Conservation (phyloP, 805 yeast species). For the Pichia californica region DNA sequence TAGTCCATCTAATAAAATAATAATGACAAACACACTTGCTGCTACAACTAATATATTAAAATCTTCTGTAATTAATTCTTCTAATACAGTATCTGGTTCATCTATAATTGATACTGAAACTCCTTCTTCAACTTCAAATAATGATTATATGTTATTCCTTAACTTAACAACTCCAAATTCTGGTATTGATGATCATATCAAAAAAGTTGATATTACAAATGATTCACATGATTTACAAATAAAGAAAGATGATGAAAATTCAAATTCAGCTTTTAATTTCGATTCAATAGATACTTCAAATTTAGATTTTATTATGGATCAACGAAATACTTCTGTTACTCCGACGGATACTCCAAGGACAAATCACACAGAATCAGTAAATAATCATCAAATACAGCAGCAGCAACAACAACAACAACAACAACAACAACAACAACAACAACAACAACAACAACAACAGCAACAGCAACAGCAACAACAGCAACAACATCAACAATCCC, state of each 20-base stretch:
- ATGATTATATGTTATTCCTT: slow-evolving; percentile 4
- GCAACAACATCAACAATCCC: background rate
- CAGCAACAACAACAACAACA: too few relatives aligned
- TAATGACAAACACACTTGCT: too few relatives aligned
- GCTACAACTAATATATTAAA: too few relatives aligned
- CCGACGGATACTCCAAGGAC: too few relatives aligned
- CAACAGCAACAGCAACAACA: background rate
- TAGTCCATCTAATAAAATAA: too few relatives aligned
- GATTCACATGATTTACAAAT: background rate
- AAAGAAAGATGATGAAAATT: background rate
- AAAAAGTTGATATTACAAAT: background rate
- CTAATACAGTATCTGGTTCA: too few relatives aligned
- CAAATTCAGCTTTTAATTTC: background rate
- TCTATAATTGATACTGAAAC: background rate
- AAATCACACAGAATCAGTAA: too few relatives aligned
- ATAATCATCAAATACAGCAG: too few relatives aligned
- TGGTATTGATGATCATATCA: background rate
- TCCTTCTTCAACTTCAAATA: background rate
- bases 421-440: too few relatives aligned
- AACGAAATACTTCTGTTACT: too few relatives aligned
- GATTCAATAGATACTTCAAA: background rate
- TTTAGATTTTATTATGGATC: background rate
- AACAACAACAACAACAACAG: background rate
- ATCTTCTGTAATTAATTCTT: too few relatives aligned
- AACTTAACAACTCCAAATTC: slow-evolving; percentile 3